These are phyloP conservation scores for Penicillium sp. DNA, from an alignment of 2,329 filamentous ascomycete species.

Conservation along the genomic window DNA sequence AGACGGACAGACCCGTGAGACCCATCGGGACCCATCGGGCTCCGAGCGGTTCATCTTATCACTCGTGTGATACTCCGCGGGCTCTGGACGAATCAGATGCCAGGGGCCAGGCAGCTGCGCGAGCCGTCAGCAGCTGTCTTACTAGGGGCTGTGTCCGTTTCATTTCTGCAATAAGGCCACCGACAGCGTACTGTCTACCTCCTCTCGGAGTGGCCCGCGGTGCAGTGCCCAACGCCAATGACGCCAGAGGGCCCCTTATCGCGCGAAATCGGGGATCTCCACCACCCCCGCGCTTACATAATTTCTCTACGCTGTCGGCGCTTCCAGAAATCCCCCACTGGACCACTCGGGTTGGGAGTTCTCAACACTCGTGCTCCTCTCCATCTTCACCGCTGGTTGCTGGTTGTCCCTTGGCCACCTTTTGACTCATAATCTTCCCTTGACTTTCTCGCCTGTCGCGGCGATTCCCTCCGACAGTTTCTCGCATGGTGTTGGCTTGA, in stretches of 20 bases:
- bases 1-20: background rate
- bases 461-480: slow-evolving; percentile 9
- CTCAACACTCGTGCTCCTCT: background rate
- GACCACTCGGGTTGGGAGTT: background rate
- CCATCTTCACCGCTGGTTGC: slow-evolving; percentile 22
- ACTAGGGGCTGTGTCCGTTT: background rate
- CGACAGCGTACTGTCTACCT: background rate
- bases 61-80: slow-evolving; percentile 13
- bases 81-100: slow-evolving; percentile 16
- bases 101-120: slow-evolving; percentile 12
- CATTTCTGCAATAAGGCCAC: slow-evolving; percentile 2
- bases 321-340: slow-evolving; percentile 24
- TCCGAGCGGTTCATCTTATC: slow-evolving; percentile 2
- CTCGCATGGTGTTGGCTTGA: slow-evolving; percentile 12
- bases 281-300: slow-evolving; percentile 32
- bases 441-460: background rate
- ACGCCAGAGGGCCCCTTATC: slow-evolving; percentile 13
- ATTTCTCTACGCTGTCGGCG: slow-evolving; percentile 29
- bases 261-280: slow-evolving; percentile 10
- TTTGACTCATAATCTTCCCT: slow-evolving; percentile 15
- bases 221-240: background rate
- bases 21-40: slow-evolving; percentile 8
- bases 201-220: background rate
- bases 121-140: slow-evolving; percentile 17
- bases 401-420: slow-evolving; percentile 10